phyloP scores from a whole-genome alignment of 768 basidiomycete genomes.

The Mycena belliarum region DNA sequence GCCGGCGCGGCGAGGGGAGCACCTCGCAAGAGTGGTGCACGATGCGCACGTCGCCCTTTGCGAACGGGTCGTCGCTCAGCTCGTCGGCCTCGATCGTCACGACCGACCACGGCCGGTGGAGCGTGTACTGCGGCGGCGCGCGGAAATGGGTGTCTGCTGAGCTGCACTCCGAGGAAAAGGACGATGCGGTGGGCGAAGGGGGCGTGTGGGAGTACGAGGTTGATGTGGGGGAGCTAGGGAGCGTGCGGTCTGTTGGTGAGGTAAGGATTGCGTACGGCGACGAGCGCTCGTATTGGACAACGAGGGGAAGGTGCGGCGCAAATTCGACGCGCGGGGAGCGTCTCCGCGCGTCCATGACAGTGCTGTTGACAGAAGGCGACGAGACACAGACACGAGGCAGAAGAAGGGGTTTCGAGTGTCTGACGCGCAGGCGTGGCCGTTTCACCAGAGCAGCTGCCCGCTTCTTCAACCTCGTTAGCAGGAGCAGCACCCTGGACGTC shows the following conservation, averaged over 20 bases:
- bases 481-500: neutral
- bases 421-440: neutral
- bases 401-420: too few species aligned
- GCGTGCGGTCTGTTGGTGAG: neutral
- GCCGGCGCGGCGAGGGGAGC: neutral
- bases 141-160: neutral
- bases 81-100: constrained; percentile 18
- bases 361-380: too few species aligned
- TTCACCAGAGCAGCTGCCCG: neutral
- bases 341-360: too few species aligned
- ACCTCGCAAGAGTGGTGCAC: constrained; percentile 24
- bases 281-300: constrained; percentile 13
- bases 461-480: constrained; percentile 8
- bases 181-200: constrained; percentile 8
- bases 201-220: neutral
- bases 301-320: neutral
- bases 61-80: constrained; percentile 25
- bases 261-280: neutral
- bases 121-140: neutral
- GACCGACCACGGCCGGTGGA: constrained; percentile 11
- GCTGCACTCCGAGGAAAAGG: neutral
- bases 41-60: constrained; percentile 27
- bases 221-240: neutral
- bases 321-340: too few species aligned
- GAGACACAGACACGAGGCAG: too few species aligned